A percentile compares a stretch with the other conserved stretches of the same genome.
These are phyloP conservation scores for Salix suchowensis DNA, from an alignment of 345 rosid species.

Conservation along the genomic window DNA sequence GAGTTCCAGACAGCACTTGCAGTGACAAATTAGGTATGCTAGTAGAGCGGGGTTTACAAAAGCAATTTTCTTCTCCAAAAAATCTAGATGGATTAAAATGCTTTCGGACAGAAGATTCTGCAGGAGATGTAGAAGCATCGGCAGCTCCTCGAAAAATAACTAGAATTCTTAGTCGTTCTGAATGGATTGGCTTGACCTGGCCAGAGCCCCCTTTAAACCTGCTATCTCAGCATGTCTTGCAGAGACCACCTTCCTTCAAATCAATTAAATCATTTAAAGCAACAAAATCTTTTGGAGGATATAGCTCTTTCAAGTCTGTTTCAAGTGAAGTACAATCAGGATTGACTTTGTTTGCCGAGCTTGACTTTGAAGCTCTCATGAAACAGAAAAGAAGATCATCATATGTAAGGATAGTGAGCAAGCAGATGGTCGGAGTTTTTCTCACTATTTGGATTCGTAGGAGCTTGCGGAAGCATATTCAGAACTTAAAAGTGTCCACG, in stretches of 20 bases:
- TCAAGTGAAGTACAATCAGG: constrained; percentile 35
- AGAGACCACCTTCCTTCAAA: constrained; percentile 58
- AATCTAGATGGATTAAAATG: constrained; percentile 63
- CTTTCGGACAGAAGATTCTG: constrained; percentile 37
- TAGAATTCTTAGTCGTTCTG: constrained; percentile 64
- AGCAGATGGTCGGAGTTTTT: constrained; percentile 94
- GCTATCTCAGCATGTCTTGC: constrained; percentile 53
- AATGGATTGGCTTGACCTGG: constrained; percentile 79
- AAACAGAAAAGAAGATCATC: constrained; percentile 63
- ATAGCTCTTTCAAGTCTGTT: constrained; percentile 55
- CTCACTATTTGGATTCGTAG: constrained; percentile 84
- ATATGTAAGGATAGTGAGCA: constrained; percentile 74
- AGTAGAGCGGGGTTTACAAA: constrained; percentile 40
- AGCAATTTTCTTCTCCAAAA: constrained; percentile 56
- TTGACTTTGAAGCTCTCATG: constrained; percentile 65
- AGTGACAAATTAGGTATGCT: constrained; percentile 26
- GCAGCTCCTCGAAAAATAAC: constrained; percentile 29
- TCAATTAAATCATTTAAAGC: constrained; percentile 47
- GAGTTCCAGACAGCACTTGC: constrained; percentile 4
- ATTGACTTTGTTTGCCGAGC: constrained; percentile 53
- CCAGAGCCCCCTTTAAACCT: constrained; percentile 79
- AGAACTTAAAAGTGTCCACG: constrained; percentile 71
- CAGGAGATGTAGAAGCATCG: constrained; percentile 12
- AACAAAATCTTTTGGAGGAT: constrained; percentile 50
- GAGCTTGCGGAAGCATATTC: constrained; percentile 80